These are phyloP conservation scores for Suhomyces guaymorum DNA, from an alignment of 1,139 yeast genomes.

Conservation along the genomic window DNA sequence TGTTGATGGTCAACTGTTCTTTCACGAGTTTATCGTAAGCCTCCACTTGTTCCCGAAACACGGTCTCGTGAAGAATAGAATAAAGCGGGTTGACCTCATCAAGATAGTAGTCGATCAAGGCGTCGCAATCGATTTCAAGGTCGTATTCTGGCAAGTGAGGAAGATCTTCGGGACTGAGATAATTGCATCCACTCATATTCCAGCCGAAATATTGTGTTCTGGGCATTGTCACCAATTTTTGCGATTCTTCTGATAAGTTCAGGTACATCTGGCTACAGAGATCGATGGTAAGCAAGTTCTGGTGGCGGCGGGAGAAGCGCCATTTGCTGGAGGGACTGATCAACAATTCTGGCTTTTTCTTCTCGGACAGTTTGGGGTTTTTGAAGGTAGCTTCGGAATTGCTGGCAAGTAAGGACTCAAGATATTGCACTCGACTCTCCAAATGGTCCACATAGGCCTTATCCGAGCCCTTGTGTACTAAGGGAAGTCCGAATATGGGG, in stretches of 20 bases:
- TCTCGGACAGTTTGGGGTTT: slow-evolving; percentile 20
- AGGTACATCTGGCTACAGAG: slow-evolving; percentile 43
- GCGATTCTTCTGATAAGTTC: slow-evolving; percentile 40
- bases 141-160: slow-evolving; percentile 36
- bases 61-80: slow-evolving; percentile 55
- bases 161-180: slow-evolving; percentile 41
- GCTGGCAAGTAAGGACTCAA: slow-evolving; percentile 34
- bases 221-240: slow-evolving; percentile 47
- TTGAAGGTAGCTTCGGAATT: slow-evolving; percentile 21
- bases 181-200: slow-evolving; percentile 64
- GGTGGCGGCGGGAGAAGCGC: slow-evolving; percentile 54
- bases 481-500: slow-evolving; percentile 23
- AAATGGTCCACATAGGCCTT: slow-evolving; percentile 33
- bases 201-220: slow-evolving; percentile 64
- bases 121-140: slow-evolving; percentile 15
- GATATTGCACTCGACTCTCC: slow-evolving; percentile 43
- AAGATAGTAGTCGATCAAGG: slow-evolving; percentile 45
- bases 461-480: slow-evolving; percentile 17
- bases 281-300: slow-evolving; percentile 47
- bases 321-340: slow-evolving; percentile 39
- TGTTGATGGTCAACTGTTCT: slow-evolving; percentile 14
- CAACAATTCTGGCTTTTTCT: slow-evolving; percentile 16
- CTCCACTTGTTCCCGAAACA: slow-evolving; percentile 53
- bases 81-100: slow-evolving; percentile 55
- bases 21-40: slow-evolving; percentile 30